phyloP scores from a whole-genome alignment of 305 asterid genomes.

The Striga hermonthica region DNA sequence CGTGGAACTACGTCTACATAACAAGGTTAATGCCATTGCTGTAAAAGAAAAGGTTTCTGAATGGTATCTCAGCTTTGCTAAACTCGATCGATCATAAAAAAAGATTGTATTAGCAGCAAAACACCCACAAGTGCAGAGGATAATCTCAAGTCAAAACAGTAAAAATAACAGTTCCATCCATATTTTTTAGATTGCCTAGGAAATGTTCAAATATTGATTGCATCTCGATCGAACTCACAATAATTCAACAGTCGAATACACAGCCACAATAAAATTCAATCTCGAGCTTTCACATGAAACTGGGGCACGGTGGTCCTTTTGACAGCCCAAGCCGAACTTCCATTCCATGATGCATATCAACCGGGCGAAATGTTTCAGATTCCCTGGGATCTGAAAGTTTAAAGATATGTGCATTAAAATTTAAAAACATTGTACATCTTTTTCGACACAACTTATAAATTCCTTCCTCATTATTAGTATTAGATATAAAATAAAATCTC shows the following conservation, averaged over 20 bases:
- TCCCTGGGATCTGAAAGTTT: constrained; percentile 59
- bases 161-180: too few relatives aligned
- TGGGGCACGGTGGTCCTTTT: constrained; percentile 77
- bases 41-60: too few relatives aligned
- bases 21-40: too few relatives aligned
- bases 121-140: too few relatives aligned
- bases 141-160: too few relatives aligned
- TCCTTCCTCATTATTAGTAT: too few relatives aligned
- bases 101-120: too few relatives aligned
- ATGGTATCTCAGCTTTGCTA: too few relatives aligned
- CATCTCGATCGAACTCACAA: neutral
- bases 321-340: constrained; percentile 89
- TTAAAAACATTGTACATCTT: neutral
- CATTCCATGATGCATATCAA: constrained; percentile 88
- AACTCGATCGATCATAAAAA: too few relatives aligned
- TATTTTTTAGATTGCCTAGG: neutral
- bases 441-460: neutral
- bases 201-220: neutral
- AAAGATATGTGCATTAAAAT: constrained; percentile 10
- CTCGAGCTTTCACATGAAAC: constrained; percentile 55
- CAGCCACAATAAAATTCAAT: neutral
- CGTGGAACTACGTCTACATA: too few relatives aligned
- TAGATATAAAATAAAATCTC: too few relatives aligned
- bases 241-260: constrained; percentile 23
- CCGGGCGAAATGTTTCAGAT: constrained; percentile 62